phyloP scores from a whole-genome alignment of 768 basidiomycete species.

The Pleurotus sapidus region DNA sequence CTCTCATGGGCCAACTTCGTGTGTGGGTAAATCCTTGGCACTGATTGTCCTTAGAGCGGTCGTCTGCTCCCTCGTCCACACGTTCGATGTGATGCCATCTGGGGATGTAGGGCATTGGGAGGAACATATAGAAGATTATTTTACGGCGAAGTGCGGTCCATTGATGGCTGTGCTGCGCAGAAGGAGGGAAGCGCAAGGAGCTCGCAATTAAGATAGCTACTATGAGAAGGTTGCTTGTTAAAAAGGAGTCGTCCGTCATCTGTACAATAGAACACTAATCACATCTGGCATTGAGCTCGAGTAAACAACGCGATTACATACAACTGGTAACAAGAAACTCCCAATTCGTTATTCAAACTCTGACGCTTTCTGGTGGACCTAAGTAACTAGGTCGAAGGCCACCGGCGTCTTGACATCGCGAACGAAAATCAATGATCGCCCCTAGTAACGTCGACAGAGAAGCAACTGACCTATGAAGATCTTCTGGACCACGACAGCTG shows the following conservation, averaged over 20 bases:
- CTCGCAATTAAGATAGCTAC: too few species aligned
- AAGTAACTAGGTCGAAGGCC: conserved; percentile 55
- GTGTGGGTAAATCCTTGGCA: conserved; percentile 41
- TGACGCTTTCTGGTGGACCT: conserved; percentile 58
- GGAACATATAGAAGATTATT: conserved; percentile 27
- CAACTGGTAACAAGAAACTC: not conserved
- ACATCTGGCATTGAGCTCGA: too few species aligned
- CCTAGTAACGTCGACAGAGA: not conserved
- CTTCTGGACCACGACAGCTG: conserved; percentile 58
- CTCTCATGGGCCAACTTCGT: conserved; percentile 40
- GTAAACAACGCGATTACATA: too few species aligned
- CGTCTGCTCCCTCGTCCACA: conserved; percentile 33
- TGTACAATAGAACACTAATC: too few species aligned
- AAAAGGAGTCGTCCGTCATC: too few species aligned
- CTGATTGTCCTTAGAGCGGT: conserved; percentile 37
- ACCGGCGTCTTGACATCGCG: conserved; percentile 43
- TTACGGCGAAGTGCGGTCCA: conserved; percentile 2
- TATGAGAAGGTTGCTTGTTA: too few species aligned
- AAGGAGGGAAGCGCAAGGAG: too few species aligned
- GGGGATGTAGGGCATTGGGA: conserved; percentile 24
- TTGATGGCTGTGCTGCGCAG: not conserved
- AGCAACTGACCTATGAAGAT: conserved; percentile 50
- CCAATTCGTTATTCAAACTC: conserved; percentile 13
- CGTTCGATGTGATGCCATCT: conserved; percentile 29
- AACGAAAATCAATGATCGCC: conserved; percentile 1